phyloP scores from a whole-genome alignment of 202 grass and related monocot species.

The Zoysia matrella region DNA sequence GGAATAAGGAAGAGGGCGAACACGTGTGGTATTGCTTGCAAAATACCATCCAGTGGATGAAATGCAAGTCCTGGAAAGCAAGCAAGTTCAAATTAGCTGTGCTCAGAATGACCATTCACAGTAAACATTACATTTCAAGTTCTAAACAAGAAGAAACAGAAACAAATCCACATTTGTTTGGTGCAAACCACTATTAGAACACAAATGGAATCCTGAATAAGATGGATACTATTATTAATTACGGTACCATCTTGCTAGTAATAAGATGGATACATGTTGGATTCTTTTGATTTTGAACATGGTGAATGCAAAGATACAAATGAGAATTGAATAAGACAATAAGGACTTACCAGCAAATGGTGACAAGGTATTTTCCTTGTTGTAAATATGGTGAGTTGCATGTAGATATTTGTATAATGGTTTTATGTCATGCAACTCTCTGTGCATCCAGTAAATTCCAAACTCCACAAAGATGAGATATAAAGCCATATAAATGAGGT shows the following conservation, averaged over 20 bases:
- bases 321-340: background rate
- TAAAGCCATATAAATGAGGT: conserved; percentile 12
- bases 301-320: background rate
- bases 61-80: conserved; percentile 77
- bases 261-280: too few species aligned
- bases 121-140: background rate
- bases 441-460: conserved; percentile 98
- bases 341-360: too few species aligned
- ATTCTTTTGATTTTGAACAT: background rate
- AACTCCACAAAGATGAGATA: conserved; percentile 82
- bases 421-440: conserved; percentile 97
- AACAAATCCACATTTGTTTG: background rate
- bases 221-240: too few species aligned
- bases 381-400: conserved; percentile 94
- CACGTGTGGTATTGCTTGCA: too few species aligned
- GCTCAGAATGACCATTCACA: background rate
- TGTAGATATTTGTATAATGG: conserved; percentile 95
- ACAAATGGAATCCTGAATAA: background rate
- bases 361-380: conserved; percentile 48
- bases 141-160: background rate
- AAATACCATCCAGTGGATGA: conserved; percentile 37
- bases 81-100: background rate
- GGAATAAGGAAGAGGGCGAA: too few species aligned
- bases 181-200: background rate
- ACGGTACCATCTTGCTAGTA: background rate